Evolutionary conservation across 768 basidiomycete genomes (phyloP).

Genomic region (Lentinula edodes): DNA sequence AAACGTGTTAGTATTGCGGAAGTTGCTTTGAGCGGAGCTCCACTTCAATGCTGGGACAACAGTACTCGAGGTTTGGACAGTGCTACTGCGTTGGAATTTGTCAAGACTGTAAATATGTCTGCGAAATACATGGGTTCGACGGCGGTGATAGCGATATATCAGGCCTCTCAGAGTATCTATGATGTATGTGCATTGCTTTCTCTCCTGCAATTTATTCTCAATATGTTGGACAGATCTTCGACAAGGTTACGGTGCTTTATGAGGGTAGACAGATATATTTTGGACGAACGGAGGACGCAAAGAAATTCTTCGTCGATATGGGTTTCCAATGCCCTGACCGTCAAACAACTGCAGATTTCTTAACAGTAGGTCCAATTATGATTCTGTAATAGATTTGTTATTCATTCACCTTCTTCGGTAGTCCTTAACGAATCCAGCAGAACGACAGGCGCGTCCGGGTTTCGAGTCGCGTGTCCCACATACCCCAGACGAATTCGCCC

Average conservation of each 20-base stretch:
- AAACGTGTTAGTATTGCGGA: slow-evolving; percentile 63
- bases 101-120: slow-evolving; percentile 32
- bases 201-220: neutral
- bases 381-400: neutral
- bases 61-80: slow-evolving; percentile 20
- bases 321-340: slow-evolving; percentile 40
- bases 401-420: neutral
- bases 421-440: slow-evolving; percentile 31
- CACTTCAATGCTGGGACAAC: slow-evolving; percentile 49
- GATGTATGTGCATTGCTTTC: slow-evolving; percentile 18
- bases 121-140: slow-evolving; percentile 36
- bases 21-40: slow-evolving; percentile 34
- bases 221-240: slow-evolving; percentile 24
- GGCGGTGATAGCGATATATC: slow-evolving; percentile 39
- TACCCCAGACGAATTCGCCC: slow-evolving; percentile 37
- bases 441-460: slow-evolving; percentile 28
- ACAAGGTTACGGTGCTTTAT: slow-evolving; percentile 42
- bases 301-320: slow-evolving; percentile 37
- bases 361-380: slow-evolving; percentile 19
- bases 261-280: slow-evolving; percentile 46
- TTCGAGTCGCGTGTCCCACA: slow-evolving; percentile 31
- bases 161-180: slow-evolving; percentile 34
- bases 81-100: slow-evolving; percentile 39
- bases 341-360: slow-evolving; percentile 43
- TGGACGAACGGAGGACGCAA: slow-evolving; percentile 31